Evolutionary conservation across 768 basidiomycete genomes (phyloP), one percentile per base, ranked within the genome.

Genomic region (Hypsizygus marmoreus): DNA sequence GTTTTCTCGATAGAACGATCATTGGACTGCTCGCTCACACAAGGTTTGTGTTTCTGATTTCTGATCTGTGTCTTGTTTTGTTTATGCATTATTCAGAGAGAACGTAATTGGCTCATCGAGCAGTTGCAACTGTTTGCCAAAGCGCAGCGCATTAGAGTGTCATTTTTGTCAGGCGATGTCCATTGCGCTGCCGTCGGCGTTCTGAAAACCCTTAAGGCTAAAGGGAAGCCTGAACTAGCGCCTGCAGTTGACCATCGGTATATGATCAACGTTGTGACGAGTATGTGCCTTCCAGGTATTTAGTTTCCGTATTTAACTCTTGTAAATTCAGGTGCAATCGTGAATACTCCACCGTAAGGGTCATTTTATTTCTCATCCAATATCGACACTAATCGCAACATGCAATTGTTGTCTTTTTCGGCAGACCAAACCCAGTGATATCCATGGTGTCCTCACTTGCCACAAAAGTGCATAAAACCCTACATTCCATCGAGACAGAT

Each of bases 91-190:
- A 16, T 47, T 47, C 68, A 97, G 87, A 76, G 76, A 68, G 97
- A 98, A 66, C 85, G 95, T 43, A 97, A 98, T 63, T 85, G 81
- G 84, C 72, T 97, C 19, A 78, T 98, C 33, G 74, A 83, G 51
- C 78, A 86, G 59, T 74, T 91, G 52, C 95, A 97, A 63, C 70
- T 74, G 16, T 74, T 91, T 51, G 87, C 94, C 0, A 64, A 69
- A 33, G 63, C 67, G 37, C 82, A 80, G 63, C 73, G 76, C 20
- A 64, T 87, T 23, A 81, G 97, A 20, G 74, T 99, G n/a, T 79
- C 85, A 0, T 94, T 95, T 65, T 59, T 98, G 13, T 87, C 86
- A 0, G 97, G 97, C 3, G 95, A 99, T 62, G 95, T 97, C 11
- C 95, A 97, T 60, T 89, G 89, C 55, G 89, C 89, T 0, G 88